Conservation (phyloP, 1,139 yeast genomes). For the Suhomyces bokatorum region DNA sequence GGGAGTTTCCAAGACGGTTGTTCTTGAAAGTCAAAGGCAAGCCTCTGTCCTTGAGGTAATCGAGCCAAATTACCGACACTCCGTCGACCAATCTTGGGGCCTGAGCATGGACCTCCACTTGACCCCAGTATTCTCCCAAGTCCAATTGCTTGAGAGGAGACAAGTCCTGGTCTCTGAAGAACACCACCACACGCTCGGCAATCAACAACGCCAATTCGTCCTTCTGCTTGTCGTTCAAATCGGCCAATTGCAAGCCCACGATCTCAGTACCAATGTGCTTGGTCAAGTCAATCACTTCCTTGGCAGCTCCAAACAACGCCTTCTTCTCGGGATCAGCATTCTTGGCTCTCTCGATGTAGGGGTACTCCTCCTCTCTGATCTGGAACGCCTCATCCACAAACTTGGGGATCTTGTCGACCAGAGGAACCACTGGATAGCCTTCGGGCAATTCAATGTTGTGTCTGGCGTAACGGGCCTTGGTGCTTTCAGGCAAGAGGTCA, state of each 20-base stretch:
- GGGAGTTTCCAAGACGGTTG: slow-evolving; percentile 34
- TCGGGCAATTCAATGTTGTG: slow-evolving; percentile 18
- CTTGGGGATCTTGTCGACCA: slow-evolving; percentile 15
- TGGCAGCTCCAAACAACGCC: slow-evolving; percentile 22
- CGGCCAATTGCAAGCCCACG: slow-evolving; percentile 21
- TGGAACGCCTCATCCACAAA: slow-evolving; percentile 20
- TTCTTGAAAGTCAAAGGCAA: slow-evolving; percentile 32
- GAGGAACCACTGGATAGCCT: slow-evolving; percentile 19
- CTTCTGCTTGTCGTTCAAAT: slow-evolving; percentile 32
- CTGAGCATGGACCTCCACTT: slow-evolving; percentile 45
- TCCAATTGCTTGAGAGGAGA: slow-evolving; percentile 48
- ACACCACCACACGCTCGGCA: slow-evolving; percentile 46
- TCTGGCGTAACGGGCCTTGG: slow-evolving; percentile 17
- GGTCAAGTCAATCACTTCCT: slow-evolving; percentile 20
- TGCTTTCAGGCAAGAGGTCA: slow-evolving; percentile 15
- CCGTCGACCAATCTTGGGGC: slow-evolving; percentile 40
- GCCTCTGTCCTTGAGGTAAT: slow-evolving; percentile 29
- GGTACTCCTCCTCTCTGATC: slow-evolving; percentile 18
- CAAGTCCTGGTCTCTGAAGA: slow-evolving; percentile 45
- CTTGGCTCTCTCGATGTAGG: slow-evolving; percentile 20
- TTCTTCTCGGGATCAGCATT: slow-evolving; percentile 23
- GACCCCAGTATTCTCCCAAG: slow-evolving; percentile 45
- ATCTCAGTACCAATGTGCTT: slow-evolving; percentile 23
- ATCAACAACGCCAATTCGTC: slow-evolving; percentile 43
- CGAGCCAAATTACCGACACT: slow-evolving; percentile 55